Evolutionary conservation across 805 yeast species (phyloP).

Genomic region (Saccharomycopsis sp.): DNA sequence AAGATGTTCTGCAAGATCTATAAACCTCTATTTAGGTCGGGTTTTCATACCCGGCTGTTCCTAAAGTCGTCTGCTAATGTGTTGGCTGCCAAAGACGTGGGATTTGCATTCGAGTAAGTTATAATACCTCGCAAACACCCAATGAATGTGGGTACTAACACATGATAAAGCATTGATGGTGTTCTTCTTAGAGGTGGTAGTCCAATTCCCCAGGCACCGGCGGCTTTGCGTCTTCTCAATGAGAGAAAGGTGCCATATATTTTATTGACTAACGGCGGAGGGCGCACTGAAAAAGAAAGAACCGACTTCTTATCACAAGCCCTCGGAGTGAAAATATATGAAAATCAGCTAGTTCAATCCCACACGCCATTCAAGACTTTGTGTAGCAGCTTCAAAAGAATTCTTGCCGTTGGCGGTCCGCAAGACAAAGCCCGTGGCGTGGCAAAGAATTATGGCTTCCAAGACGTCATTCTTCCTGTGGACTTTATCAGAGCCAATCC

Average conservation of each 20-base stretch:
- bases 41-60: background rate
- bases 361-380: conserved; percentile 79
- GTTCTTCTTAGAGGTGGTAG: conserved; percentile 70
- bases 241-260: conserved; percentile 62
- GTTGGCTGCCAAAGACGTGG: background rate
- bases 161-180: conserved; percentile 60
- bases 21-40: background rate
- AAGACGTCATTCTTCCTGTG: conserved; percentile 63
- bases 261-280: conserved; percentile 90
- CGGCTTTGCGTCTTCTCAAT: conserved; percentile 50
- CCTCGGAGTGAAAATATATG: conserved; percentile 35
- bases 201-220: conserved; percentile 58
- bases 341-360: conserved; percentile 69
- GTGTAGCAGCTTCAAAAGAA: conserved; percentile 44
- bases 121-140: background rate
- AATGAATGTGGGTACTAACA: no score
- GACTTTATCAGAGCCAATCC: conserved; percentile 60
- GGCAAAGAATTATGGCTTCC: conserved; percentile 71
- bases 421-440: conserved; percentile 63
- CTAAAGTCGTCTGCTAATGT: background rate
- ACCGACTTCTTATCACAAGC: conserved; percentile 28
- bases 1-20: background rate
- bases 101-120: background rate
- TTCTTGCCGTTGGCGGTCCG: conserved; percentile 81
- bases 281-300: conserved; percentile 58